Conservation (phyloP, 2,329 filamentous ascomycete genomes). For the Cytospora paraplurivora region DNA sequence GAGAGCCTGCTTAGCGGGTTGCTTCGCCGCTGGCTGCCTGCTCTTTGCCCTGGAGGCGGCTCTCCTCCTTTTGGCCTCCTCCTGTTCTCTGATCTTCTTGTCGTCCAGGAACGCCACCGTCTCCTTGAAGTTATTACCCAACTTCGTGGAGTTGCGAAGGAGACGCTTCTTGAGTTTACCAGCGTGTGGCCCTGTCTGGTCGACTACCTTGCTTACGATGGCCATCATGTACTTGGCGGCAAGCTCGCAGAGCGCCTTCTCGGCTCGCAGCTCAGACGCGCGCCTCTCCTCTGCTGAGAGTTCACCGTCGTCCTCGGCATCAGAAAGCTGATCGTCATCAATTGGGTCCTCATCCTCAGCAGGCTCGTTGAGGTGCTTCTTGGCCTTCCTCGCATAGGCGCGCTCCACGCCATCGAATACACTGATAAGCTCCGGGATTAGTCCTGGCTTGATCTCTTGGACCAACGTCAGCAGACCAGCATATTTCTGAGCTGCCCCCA, state of each 20-base stretch:
- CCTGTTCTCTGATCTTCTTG: conserved; percentile 54
- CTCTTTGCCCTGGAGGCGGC: conserved; percentile 39
- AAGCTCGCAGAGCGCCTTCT: conserved; percentile 83
- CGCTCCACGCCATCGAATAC: conserved; percentile 80
- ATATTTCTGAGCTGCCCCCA: conserved; percentile 44
- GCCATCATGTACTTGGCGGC: conserved; percentile 83
- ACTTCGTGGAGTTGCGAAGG: conserved; percentile 73
- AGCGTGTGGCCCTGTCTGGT: conserved; percentile 59
- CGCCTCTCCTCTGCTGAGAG: conserved; percentile 60
- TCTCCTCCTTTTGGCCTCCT: conserved; percentile 45
- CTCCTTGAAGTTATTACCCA: conserved; percentile 85
- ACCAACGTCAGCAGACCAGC: conserved; percentile 63
- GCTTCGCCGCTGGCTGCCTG: conserved; percentile 37
- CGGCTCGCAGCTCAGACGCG: conserved; percentile 71
- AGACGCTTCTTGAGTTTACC: conserved; percentile 71
- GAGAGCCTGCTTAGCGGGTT: conserved; percentile 39
- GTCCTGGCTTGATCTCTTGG: conserved; percentile 65
- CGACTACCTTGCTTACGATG: conserved; percentile 74
- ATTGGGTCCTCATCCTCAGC: conserved; percentile 74
- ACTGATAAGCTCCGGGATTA: conserved; percentile 69
- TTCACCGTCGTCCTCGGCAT: conserved; percentile 58
- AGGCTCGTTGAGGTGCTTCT: conserved; percentile 63
- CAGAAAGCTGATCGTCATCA: conserved; percentile 63
- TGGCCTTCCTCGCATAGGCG: conserved; percentile 70
- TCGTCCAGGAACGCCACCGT: conserved; percentile 80